These are phyloP conservation scores for Lantana camara DNA, from an alignment of 257 asterid genomes.

Conservation along the genomic window DNA sequence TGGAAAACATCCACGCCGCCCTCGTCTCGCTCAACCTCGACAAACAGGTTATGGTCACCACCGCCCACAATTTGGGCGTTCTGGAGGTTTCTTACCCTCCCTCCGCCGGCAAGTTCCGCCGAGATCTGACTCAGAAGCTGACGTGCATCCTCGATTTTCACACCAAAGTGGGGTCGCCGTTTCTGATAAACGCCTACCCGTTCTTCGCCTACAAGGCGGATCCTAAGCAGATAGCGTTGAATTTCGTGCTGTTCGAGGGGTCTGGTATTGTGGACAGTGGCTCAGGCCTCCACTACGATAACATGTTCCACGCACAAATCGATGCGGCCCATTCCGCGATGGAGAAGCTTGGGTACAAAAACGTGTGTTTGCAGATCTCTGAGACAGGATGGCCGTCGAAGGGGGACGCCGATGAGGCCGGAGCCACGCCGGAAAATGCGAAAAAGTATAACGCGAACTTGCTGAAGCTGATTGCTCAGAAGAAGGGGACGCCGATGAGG, in stretches of 20 bases:
- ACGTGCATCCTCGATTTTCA: constrained; percentile 65
- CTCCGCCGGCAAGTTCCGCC: constrained; percentile 70
- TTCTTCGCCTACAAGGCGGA: constrained; percentile 70
- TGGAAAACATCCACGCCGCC: constrained; percentile 71
- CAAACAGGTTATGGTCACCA: constrained; percentile 63
- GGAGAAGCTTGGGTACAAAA: constrained; percentile 64
- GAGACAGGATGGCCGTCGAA: constrained; percentile 99
- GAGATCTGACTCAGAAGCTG: constrained; percentile 47
- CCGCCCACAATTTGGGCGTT: constrained; percentile 78
- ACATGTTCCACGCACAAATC: constrained; percentile 83
- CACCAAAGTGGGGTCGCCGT: constrained; percentile 67
- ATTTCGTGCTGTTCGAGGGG: constrained; percentile 68
- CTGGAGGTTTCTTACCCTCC: constrained; percentile 82
- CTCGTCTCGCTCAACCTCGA: constrained; percentile 54
- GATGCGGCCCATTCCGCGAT: constrained; percentile 81
- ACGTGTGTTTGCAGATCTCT: constrained; percentile 69
- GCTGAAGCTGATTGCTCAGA: constrained; percentile 52
- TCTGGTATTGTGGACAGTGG: constrained; percentile 54
- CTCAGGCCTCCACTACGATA: constrained; percentile 67
- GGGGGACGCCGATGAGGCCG: constrained; percentile 86
- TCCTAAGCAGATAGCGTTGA: constrained; percentile 57
- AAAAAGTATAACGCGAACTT: constrained; percentile 66
- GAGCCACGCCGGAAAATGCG: constrained; percentile 79
- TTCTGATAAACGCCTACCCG: constrained; percentile 78
- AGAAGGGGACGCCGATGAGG: constrained; percentile 87